A percentile compares a stretch with the other conserved stretches of the same genome.
Evolutionary conservation across 2,329 filamentous ascomycete genomes (phyloP).

Genomic region (Parastagonospora avenae): DNA sequence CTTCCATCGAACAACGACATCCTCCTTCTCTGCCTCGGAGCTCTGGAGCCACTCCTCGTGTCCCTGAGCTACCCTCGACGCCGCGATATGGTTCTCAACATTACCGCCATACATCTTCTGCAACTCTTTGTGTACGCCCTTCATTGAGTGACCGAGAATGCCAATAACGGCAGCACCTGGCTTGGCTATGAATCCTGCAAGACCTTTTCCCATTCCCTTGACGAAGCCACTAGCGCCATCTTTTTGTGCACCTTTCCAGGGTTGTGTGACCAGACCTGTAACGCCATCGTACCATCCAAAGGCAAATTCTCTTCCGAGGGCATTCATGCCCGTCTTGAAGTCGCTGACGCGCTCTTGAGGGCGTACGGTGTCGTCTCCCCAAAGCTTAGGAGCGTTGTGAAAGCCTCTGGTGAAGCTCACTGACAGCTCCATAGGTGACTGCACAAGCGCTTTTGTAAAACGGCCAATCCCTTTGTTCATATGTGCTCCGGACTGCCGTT

Average conservation of each 20-base stretch:
- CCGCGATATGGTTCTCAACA: slow-evolving; percentile 17
- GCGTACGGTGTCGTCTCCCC: slow-evolving; percentile 26
- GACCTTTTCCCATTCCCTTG: slow-evolving; percentile 31
- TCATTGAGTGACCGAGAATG: slow-evolving; percentile 21
- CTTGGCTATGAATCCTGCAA: slow-evolving; percentile 31
- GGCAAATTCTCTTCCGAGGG: slow-evolving; percentile 28
- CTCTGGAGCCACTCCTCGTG: slow-evolving; percentile 25
- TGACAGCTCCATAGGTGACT: slow-evolving; percentile 20
- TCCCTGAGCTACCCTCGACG: slow-evolving; percentile 21
- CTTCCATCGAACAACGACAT: slow-evolving; percentile 19
- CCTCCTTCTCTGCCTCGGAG: slow-evolving; percentile 17
- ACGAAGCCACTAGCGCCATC: slow-evolving; percentile 26
- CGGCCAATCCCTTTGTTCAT: slow-evolving; percentile 16
- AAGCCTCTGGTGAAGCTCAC: slow-evolving; percentile 22
- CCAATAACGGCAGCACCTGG: slow-evolving; percentile 21
- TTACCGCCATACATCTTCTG: slow-evolving; percentile 14
- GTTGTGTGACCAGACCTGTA: slow-evolving; percentile 26
- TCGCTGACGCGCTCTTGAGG: slow-evolving; percentile 23
- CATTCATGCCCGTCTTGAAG: slow-evolving; percentile 20
- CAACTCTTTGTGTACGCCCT: slow-evolving; percentile 23
- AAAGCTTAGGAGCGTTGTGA: slow-evolving; percentile 30
- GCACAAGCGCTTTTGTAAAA: slow-evolving; percentile 9
- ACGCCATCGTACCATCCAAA: slow-evolving; percentile 30
- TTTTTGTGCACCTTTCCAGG: slow-evolving; percentile 23
- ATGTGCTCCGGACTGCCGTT: slow-evolving; percentile 23